These are phyloP conservation scores for Fusarium subtropicale DNA, from an alignment of 2,329 filamentous ascomycete species.

Conservation along the genomic window DNA sequence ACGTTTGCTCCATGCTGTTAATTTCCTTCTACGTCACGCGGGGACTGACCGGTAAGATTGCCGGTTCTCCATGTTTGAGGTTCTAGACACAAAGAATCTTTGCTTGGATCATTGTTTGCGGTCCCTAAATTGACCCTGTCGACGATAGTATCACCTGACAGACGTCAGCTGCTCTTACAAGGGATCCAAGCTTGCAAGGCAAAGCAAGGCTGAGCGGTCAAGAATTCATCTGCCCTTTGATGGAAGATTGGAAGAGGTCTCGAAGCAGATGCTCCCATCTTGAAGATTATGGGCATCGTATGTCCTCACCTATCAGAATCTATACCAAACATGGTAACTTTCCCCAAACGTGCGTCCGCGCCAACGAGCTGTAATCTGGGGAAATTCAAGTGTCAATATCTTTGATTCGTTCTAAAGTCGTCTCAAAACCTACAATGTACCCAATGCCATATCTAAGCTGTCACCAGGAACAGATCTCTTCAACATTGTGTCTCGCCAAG, in stretches of 20 bases:
- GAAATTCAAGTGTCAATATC: background rate
- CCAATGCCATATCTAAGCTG: background rate
- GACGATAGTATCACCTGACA: constrained; percentile 3
- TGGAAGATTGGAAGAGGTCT: background rate
- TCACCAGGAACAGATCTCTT: background rate
- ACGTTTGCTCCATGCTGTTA: constrained; percentile 38
- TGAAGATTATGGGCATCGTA: background rate
- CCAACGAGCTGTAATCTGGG: background rate
- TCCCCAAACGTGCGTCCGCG: constrained; percentile 13
- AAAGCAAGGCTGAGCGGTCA: constrained; percentile 2
- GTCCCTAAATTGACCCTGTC: constrained; percentile 1
- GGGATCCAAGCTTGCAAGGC: background rate
- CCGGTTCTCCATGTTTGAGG: constrained; percentile 11
- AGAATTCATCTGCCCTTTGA: background rate
- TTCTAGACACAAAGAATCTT: constrained; percentile 15
- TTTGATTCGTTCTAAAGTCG: background rate
- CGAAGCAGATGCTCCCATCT: background rate
- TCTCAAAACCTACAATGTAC: constrained; percentile 8
- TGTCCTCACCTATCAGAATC: constrained; percentile 8
- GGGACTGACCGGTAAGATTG: constrained; percentile 21
- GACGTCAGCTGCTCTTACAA: background rate
- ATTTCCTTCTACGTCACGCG: constrained; percentile 43
- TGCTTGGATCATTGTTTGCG: background rate
- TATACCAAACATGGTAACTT: background rate
- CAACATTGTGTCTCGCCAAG: background rate